Evolutionary conservation across 768 basidiomycete genomes (phyloP).

Genomic region (Leccinellum luteum): DNA sequence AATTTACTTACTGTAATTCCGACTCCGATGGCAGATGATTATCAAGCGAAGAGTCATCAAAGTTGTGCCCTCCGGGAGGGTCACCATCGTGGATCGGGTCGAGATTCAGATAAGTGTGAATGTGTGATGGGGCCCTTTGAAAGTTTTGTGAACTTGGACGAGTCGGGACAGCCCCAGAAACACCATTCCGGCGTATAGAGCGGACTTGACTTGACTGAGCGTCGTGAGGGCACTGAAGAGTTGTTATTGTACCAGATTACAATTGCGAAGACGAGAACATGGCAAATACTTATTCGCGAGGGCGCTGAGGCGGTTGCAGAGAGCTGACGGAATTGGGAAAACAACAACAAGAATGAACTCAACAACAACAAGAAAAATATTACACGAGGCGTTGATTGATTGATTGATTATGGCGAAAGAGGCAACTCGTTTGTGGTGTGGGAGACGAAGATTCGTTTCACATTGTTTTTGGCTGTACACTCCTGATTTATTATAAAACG

Average conservation of each 20-base stretch:
- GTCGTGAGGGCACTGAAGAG: slow-evolving; percentile 1
- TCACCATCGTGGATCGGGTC: not conserved
- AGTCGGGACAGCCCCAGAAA: not conserved
- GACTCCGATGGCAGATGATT: not conserved
- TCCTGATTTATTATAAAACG: slow-evolving; percentile 20
- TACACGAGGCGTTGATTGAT: slow-evolving; percentile 7
- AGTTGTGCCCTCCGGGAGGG: not conserved
- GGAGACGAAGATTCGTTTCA: slow-evolving; percentile 8
- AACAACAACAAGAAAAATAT: not conserved
- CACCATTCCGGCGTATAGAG: not conserved
- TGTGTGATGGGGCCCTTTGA: not conserved
- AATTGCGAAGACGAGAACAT: slow-evolving; percentile 7
- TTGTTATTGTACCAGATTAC: slow-evolving; percentile 18
- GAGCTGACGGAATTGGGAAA: not conserved
- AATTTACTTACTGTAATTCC: not conserved
- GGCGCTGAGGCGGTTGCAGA: not conserved
- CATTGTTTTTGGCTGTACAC: slow-evolving; percentile 18
- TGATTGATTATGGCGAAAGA: slow-evolving; percentile 20
- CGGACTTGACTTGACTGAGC: slow-evolving; percentile 3
- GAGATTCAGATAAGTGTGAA: not conserved
- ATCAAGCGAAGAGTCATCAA: not conserved
- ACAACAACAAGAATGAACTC: slow-evolving; percentile 7
- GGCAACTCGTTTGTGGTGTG: slow-evolving; percentile 15
- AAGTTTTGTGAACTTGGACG: not conserved
- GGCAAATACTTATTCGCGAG: not conserved